Base-by-base conservation (phyloP, 78 protist species). In the Dictyostelium firmibasis region DNA sequence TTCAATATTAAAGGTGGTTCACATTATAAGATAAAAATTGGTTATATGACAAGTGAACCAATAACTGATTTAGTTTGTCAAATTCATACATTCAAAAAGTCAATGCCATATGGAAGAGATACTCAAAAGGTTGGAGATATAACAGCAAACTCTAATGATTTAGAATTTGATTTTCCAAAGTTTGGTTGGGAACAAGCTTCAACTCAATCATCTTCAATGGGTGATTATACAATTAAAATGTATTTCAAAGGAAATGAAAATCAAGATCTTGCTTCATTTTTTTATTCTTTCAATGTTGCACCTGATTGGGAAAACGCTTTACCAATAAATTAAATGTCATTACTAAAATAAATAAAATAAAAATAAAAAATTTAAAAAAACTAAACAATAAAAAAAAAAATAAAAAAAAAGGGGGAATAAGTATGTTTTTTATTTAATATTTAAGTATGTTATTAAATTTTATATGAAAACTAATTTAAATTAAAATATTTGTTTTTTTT, bases 121-220 rank as follows among this genome's bases (percentile, higher is more conserved):
- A 33, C 43, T 14, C 79, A 72, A 33, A 72, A 72, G 33, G 18
- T 72, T 31, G 79, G 79, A 11, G 38, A 72, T 0, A 33, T 72
- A 5, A 0, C 11, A 14, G 79, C 38, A 29, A 72, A 72, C 14
- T 16, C 38, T 16, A 72, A 72, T 72, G 25, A 72, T 16, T 72
- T 72, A 16, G 79, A 72, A 33, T 72, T 72, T 72, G 20, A 29
- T 16, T 33, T 72, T 23, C 79, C 79, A 72, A 33, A 27, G 14
- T 72, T 72, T 72, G 79, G 79, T 72, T 72, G 79, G 79, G 79
- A 72, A 6, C 43, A 72, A 31, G 44, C 79, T 14, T 33, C 79
- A 29, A 72, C 47, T 31, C 43, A 29, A 31, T 72, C 79, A 4
- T 72, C 79, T 1, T 27, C 79, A 72, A 72, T 72, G 79, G 79